Evolutionary conservation across 495 filamentous ascomycete genomes (phyloP).

Genomic region (Tuber umbilicatum): DNA sequence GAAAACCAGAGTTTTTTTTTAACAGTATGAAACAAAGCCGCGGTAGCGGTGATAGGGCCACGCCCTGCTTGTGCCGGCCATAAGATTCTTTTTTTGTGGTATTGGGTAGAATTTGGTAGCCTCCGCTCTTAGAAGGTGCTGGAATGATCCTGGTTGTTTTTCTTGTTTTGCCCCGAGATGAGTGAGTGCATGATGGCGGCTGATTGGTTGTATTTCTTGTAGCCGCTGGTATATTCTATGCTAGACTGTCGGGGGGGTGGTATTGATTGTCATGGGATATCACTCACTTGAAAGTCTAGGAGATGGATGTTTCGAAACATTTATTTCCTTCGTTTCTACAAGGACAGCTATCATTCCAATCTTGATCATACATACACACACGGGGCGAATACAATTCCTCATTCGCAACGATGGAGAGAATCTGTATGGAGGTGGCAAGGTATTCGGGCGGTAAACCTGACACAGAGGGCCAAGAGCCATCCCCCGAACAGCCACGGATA

Average conservation of each 20-base stretch:
- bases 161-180: neutral
- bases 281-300: neutral
- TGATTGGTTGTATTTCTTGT: neutral
- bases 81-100: neutral
- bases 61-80: neutral
- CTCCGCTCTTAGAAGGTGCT: neutral
- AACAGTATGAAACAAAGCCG: neutral
- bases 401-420: slow-evolving; percentile 1
- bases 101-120: neutral
- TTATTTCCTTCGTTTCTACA: neutral
- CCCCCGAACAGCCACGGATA: slow-evolving; percentile 9
- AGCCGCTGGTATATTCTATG: neutral
- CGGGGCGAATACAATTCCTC: neutral
- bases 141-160: neutral
- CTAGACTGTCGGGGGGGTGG: neutral
- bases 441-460: slow-evolving; percentile 6
- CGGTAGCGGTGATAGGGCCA: neutral
- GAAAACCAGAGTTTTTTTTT: neutral
- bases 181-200: neutral
- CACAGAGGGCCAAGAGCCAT: slow-evolving; percentile 3
- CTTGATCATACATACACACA: neutral
- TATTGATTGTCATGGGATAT: neutral
- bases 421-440: neutral
- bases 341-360: neutral
- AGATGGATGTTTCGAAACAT: neutral